Conservation (phyloP, 805 yeast genomes). For the Zygosaccharomyces bisporus region DNA sequence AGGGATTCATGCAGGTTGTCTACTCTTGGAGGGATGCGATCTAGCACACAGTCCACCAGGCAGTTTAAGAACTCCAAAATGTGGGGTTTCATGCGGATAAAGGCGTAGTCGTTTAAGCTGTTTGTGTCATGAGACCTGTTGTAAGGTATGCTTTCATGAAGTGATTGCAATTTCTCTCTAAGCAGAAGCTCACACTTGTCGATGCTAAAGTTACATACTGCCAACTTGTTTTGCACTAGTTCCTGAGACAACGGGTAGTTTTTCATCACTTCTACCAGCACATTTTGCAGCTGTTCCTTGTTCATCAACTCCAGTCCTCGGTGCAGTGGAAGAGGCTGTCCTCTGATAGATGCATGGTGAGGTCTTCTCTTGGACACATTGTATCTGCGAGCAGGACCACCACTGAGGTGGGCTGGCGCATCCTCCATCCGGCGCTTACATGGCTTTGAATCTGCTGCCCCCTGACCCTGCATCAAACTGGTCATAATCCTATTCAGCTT, state of each 20-base stretch:
- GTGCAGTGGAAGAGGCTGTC: constrained; percentile 32
- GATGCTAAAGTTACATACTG: constrained; percentile 19
- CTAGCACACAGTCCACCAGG: constrained; percentile 32
- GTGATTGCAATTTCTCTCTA: constrained; percentile 23
- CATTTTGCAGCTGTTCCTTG: constrained; percentile 27
- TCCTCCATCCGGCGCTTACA: constrained; percentile 5
- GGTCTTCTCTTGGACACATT: constrained; percentile 21
- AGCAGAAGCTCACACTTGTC: constrained; percentile 25
- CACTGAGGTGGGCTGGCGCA: constrained; percentile 6
- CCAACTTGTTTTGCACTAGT: constrained; percentile 15
- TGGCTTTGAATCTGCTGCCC: background rate
- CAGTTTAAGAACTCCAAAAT: constrained; percentile 35
- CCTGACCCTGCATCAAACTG: background rate
- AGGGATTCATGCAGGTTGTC: constrained; percentile 29
- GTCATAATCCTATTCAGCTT: constrained; percentile 6
- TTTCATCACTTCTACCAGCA: constrained; percentile 24
- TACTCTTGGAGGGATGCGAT: constrained; percentile 33
- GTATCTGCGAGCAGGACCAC: constrained; percentile 7
- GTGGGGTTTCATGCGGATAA: constrained; percentile 33
- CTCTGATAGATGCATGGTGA: constrained; percentile 21
- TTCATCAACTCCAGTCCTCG: constrained; percentile 35
- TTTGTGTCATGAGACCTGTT: constrained; percentile 22
- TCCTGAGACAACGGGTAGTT: constrained; percentile 29
- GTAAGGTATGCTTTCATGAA: constrained; percentile 31
- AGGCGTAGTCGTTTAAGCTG: constrained; percentile 35